phyloP scores from a whole-genome alignment of 352 stramenopile species.

The Phytopythium delawarense region DNA sequence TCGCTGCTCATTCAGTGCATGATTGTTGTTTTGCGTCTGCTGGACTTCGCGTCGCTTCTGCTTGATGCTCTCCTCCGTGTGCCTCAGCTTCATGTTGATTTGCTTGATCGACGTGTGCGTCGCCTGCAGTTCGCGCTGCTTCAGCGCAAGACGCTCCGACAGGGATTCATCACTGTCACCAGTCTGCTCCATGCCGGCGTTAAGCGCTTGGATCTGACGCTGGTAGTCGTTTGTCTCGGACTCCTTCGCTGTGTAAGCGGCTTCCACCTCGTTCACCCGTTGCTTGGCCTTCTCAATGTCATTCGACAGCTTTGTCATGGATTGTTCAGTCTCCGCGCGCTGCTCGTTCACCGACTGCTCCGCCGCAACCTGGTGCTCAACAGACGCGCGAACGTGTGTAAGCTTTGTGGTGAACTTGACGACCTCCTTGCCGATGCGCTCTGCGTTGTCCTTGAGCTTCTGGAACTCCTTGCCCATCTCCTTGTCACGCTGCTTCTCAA shows the following conservation, averaged over 20 bases:
- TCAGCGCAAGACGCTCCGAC: constrained; percentile 66
- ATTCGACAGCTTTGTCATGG: constrained; percentile 75
- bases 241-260: constrained; percentile 46
- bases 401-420: constrained; percentile 84
- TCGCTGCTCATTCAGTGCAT: constrained; percentile 64
- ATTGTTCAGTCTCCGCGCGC: constrained; percentile 69
- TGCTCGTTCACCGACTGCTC: constrained; percentile 63
- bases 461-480: constrained; percentile 86
- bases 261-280: constrained; percentile 52
- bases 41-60: constrained; percentile 69
- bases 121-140: constrained; percentile 79
- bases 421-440: constrained; percentile 75
- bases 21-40: constrained; percentile 73
- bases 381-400: constrained; percentile 62
- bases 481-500: constrained; percentile 77
- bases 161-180: constrained; percentile 73
- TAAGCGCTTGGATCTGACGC: constrained; percentile 83
- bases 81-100: constrained; percentile 92
- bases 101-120: constrained; percentile 84
- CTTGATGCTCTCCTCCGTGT: constrained; percentile 86
- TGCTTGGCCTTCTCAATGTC: constrained; percentile 77
- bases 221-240: constrained; percentile 66
- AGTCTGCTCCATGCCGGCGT: constrained; percentile 79
- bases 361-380: constrained; percentile 64
- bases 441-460: constrained; percentile 74